Conservation (phyloP, 2,329 filamentous ascomycete species). For the Fusarium burgessii region DNA sequence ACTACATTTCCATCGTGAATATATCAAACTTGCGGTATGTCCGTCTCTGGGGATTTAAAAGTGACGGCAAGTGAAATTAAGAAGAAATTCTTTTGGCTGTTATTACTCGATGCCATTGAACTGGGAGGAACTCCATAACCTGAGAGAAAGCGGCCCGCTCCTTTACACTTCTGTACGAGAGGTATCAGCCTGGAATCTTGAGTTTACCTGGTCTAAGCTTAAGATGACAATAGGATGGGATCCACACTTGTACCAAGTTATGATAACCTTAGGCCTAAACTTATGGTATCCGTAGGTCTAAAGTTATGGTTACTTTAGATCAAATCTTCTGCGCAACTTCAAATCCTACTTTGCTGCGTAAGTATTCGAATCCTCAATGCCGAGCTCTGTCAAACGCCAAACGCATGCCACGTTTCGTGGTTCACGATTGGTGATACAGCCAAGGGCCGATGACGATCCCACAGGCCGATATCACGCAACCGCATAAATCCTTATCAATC, state of each 20-base stretch:
- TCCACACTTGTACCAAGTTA: accelerated
- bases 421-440: not conserved
- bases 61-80: too few relatives aligned
- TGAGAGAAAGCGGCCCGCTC: too few relatives aligned
- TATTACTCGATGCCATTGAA: too few relatives aligned
- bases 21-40: too few relatives aligned
- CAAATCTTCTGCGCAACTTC: accelerated
- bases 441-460: not conserved
- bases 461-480: slow-evolving; percentile 9
- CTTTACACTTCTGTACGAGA: too few relatives aligned
- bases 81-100: too few relatives aligned
- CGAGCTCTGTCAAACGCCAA: not conserved
- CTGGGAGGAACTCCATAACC: too few relatives aligned
- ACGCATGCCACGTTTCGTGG: not conserved
- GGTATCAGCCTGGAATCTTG: too few relatives aligned
- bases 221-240: not conserved
- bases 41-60: too few relatives aligned
- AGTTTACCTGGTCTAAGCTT: too few relatives aligned
- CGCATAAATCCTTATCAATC: not conserved
- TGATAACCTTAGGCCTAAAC: not conserved
- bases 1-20: too few relatives aligned
- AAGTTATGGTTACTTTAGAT: not conserved
- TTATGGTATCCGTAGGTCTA: not conserved
- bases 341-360: not conserved
- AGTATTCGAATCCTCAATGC: not conserved